Conservation (phyloP, 164 flowering plant species). For the Piper betle region DNA sequence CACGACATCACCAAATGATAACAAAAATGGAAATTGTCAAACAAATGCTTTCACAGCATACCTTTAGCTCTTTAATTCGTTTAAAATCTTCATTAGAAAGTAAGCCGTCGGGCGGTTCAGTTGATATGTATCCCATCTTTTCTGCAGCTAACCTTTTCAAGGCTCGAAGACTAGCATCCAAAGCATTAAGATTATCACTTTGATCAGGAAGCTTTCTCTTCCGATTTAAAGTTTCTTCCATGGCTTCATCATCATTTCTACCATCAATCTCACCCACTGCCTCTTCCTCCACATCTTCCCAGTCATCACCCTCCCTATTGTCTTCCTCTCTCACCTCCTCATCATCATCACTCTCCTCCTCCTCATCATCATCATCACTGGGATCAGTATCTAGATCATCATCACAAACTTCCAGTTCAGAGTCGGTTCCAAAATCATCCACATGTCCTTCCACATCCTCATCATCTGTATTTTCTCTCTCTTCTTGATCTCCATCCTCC, state of each 20-base stretch:
- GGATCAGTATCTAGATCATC: conserved; percentile 5
- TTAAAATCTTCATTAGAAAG: conserved; percentile 85
- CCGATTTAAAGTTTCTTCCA: conserved; percentile 14
- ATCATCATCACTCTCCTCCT: conserved; percentile 13
- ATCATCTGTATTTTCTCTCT: conserved; percentile 9
- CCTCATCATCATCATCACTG: conserved; percentile 10
- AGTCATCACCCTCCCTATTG: too few species aligned
- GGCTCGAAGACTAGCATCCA: conserved; percentile 67
- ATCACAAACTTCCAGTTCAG: conserved; percentile 6
- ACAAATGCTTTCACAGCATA: conserved; percentile 10
- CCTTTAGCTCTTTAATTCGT: conserved; percentile 72
- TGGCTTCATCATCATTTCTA: conserved; percentile 5
- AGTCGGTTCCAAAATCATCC: conserved; percentile 8
- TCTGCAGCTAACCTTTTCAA: conserved; percentile 54
- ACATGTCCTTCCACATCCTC: conserved; percentile 10
- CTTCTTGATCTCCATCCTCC: conserved; percentile 8
- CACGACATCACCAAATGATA: background rate
- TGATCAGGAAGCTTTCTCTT: conserved; percentile 67
- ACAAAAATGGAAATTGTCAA: background rate
- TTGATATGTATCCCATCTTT: conserved; percentile 14
- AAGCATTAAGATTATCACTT: conserved; percentile 39
- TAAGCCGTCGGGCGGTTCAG: conserved; percentile 45
- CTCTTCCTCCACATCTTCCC: background rate
- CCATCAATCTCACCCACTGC: conserved; percentile 15
- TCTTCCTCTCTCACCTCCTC: conserved; percentile 16